These are phyloP conservation scores for Alternaria brassicae DNA, from an alignment of 2,329 filamentous ascomycete species.

Conservation along the genomic window DNA sequence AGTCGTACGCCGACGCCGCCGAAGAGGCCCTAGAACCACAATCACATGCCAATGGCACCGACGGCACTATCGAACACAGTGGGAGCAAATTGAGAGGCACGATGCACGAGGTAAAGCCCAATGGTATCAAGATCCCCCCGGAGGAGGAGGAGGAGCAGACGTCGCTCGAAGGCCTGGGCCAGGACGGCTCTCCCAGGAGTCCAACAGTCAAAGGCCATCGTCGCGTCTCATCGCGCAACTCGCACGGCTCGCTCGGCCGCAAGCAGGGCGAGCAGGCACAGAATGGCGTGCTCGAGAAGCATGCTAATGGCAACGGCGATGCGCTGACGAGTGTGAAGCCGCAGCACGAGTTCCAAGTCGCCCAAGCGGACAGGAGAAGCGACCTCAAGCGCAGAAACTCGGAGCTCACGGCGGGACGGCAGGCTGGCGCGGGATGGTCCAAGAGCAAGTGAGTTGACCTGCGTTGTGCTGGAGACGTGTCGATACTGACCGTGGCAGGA, in stretches of 20 bases:
- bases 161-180: constrained; percentile 42
- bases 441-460: constrained; percentile 53
- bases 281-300: constrained; percentile 51
- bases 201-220: constrained; percentile 39
- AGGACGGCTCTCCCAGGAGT: constrained; percentile 44
- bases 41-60: constrained; percentile 31
- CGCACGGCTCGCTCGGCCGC: constrained; percentile 38
- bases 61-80: constrained; percentile 22
- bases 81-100: constrained; percentile 14
- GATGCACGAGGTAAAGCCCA: constrained; percentile 18
- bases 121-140: constrained; percentile 21
- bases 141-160: constrained; percentile 22
- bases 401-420: constrained; percentile 60
- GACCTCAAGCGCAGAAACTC: constrained; percentile 45
- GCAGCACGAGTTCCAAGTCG: constrained; percentile 44
- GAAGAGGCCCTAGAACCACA: constrained; percentile 41
- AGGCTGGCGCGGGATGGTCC: constrained; percentile 63
- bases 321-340: constrained; percentile 56
- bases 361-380: constrained; percentile 34
- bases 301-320: constrained; percentile 50
- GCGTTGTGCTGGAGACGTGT: neutral
- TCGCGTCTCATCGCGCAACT: constrained; percentile 41
- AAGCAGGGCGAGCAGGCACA: constrained; percentile 37
- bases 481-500: constrained; percentile 53
- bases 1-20: constrained; percentile 55